A percentile compares a stretch with the other conserved stretches of the same genome.
Evolutionary conservation across 495 filamentous ascomycete species (phyloP).

Genomic region (Lasiosphaeria hispida): DNA sequence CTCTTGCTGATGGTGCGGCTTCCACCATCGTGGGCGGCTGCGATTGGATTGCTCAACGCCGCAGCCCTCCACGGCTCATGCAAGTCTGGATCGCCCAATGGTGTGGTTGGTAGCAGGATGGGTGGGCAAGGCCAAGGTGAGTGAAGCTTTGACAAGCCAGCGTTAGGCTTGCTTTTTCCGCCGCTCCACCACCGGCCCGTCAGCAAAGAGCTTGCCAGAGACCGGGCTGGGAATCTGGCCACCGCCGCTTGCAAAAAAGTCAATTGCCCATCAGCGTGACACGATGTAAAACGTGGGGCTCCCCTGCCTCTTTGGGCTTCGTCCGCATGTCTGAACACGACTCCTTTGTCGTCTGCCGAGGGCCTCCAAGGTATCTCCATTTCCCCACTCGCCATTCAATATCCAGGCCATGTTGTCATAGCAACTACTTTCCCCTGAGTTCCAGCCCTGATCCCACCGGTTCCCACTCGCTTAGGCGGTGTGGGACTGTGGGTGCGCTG

Average conservation of each 20-base stretch:
- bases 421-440: conserved; percentile 1
- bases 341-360: background rate
- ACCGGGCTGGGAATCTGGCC: too few species aligned
- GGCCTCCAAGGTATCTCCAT: background rate
- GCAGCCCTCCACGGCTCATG: conserved; percentile 16
- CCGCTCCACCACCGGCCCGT: too few species aligned
- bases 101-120: background rate
- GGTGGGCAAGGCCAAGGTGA: background rate
- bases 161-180: background rate
- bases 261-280: background rate
- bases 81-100: conserved; percentile 12
- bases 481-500: background rate
- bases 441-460: background rate
- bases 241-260: too few species aligned
- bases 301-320: background rate
- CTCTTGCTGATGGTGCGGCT: conserved; percentile 3
- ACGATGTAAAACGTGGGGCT: background rate
- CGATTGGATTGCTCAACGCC: conserved; percentile 24
- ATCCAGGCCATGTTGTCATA: conserved; percentile 8
- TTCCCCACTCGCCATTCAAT: conserved; percentile 1
- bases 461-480: background rate
- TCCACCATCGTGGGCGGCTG: conserved; percentile 26
- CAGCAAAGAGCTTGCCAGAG: too few species aligned
- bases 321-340: background rate
- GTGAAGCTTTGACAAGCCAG: background rate